Evolutionary conservation across 306 rosid genomes (phyloP), one percentile per base, ranked within the genome.

Genomic region (Quercus berberidifolia): DNA sequence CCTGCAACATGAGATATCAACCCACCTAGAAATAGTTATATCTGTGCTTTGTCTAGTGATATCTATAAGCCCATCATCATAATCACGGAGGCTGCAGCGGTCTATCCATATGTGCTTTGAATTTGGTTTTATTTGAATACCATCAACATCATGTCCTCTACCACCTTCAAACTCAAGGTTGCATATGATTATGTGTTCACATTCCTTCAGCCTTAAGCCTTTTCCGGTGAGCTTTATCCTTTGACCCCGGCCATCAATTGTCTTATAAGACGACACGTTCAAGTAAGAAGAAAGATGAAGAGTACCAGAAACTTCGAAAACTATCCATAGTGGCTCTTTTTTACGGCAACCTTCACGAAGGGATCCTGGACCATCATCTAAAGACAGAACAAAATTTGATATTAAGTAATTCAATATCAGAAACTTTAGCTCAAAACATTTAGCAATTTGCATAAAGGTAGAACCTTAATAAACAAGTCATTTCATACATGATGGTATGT

Each of bases 331-430:
- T 0, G 97, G 92, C 80, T 85, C 94, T 58, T 79, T 82, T 73
- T 58, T 84, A n/a, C 91, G 89, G 71, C 94, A 92, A 38, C 92
- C 94, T 10, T 90, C 89, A 1, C 92, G 91, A 79, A 92, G 97
- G 14, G 94, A 90, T 55, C 94, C 97, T 0, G 97, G 91, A 79
- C 97, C 92, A 77, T 90, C 97, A 78, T 92, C 97, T 92, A 78
- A 59, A 68, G 55, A 56, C 74, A 72, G 49, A 74, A 63, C 11
- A 73, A 38, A 62, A 55, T 65, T 12, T 1, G 57, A 17, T 31
- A 30, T 35, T 35, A 17, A 69, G 54, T 56, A 63, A 28, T 18
- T 38, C 21, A 62, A n/a, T 28, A 28, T 12, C 21, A 14, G 25
- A 19, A 72, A 15, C 55, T 31, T 12, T 35, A 21, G 43, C 18